phyloP scores from a whole-genome alignment of 441 rosid species.

The Euphorbia corollata region DNA sequence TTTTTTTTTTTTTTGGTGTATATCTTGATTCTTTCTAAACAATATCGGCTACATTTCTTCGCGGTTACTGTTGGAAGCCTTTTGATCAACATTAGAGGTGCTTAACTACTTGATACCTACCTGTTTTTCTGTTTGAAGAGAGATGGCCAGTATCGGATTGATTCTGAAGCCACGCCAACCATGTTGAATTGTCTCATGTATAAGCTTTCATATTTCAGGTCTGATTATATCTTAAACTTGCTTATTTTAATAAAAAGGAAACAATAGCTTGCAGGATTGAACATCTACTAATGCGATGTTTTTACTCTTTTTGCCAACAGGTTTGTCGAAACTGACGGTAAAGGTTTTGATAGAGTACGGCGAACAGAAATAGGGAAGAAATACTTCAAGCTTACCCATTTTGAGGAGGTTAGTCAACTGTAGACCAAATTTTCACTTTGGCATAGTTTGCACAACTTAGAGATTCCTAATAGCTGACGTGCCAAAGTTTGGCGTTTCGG shows the following conservation, averaged over 20 bases:
- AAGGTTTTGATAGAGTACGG: conserved; percentile 83
- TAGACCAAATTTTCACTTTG: conserved; percentile 10
- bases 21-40: conserved; percentile 1
- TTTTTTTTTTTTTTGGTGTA: background rate
- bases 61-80: background rate
- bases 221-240: conserved; percentile 17
- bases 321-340: conserved; percentile 95
- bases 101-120: conserved; percentile 3
- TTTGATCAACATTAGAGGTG: background rate
- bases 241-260: background rate
- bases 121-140: conserved; percentile 41
- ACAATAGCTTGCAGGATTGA: conserved; percentile 17
- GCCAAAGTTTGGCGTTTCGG: no score
- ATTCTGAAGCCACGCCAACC: conserved; percentile 88
- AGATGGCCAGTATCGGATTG: conserved; percentile 93
- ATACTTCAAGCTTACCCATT: conserved; percentile 81
- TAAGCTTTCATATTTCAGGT: conserved; percentile 97
- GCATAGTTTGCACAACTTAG: background rate
- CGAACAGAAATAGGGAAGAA: conserved; percentile 95
- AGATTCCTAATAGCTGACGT: no score
- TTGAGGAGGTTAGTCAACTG: conserved; percentile 67
- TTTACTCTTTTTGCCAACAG: conserved; percentile 34
- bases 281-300: conserved; percentile 3
- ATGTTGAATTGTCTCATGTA: conserved; percentile 96
- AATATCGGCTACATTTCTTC: background rate